Base-by-base conservation (phyloP, 108 stramenopile species). In the Cyclotella cryptica region DNA sequence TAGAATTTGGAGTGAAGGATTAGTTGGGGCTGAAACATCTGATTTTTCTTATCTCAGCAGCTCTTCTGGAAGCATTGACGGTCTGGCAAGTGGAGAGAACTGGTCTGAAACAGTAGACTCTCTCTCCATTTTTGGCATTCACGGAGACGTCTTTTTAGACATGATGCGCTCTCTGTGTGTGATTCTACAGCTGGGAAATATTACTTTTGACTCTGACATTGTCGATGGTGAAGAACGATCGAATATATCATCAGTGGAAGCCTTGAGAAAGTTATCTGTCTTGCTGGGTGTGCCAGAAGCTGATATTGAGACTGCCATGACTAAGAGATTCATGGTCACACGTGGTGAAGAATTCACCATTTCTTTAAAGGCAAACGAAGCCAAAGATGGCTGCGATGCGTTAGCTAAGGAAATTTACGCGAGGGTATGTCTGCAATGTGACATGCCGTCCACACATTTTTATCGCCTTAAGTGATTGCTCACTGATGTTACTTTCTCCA, bases 361-460 rank as follows among this genome's bases (percentile, higher is more conserved):
- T 11, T 91, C 90, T 30, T 80, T 96, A 49, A 93, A 89, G 45
- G 54, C 78, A 10, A 90, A 74, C 17, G 78, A 88, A 46, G 96
- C 97, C 10, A 87, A 84, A 62, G 96, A 97, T 62, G 93, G 93
- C 8, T 80, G 94, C 43, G 97, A 99, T 86, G 97, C 98, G 12
- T 87, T 99, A 69, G 97, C 97, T 19, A 99, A 99, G 86, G 96
- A 94, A 43, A 89, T 99, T 67, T 99, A 99, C 81, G 87, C 95
- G 21, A 88, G 89, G 68, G 81, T 94, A 35, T 18, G 67, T 68
- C 19, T 66, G 61, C 30, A 2, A 3, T 42, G 4, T 35, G 35
- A 35, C 2, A 35, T 35, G 35, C 2, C 35, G 35, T 35, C 35
- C 35, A 35, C 35, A 6, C 35, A 35, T 35, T 35, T 35, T 35